Evolutionary conservation across 129 eudicot genomes (phyloP), one percentile per base, ranked within the genome.

Genomic region (Helichrysum umbraculigerum): DNA sequence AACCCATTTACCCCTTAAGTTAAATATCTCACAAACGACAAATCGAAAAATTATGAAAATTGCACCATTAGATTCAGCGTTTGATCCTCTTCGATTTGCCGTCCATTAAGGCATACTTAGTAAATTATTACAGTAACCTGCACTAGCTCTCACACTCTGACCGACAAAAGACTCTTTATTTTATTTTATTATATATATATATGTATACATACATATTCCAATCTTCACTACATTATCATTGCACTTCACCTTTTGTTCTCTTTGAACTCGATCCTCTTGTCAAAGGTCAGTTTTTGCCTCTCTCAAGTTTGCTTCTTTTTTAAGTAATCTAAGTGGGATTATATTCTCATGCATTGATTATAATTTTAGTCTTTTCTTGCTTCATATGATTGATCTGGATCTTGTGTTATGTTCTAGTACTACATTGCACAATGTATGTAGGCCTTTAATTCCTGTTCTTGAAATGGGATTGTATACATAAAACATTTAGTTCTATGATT

Each of bases 211-310:
- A 62, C 33, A 62, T 4, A 73, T 66, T 60, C 76, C 66, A 79
- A 63, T 81, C 83, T 81, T 66, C 39, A 11, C 74, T 76, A 6
- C 66, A 72, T 34, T 78, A 58, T 71, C 70, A 65, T 61, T 35
- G 14, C 56, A 34, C 28, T 37, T 66, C 81, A 80, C 79, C 68
- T 70, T 77, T 68, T 63, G 29, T 82, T 78, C 82, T 77, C 83
- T 78, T 78, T 54, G 67, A 71, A 33, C 63, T 70, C n/a, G n/a
- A n/a, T n/a, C 74, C 83, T 83, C 81, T 39, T 69, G 56, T 29
- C 67, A 81, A 81, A 77, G 87, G 90, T 86, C 81, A 81, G 88
- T 70, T 68, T 12, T 35, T 51, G 34, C 54, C 15, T 4, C 65
- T 81, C 72, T 78, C 76, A 69, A 68, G 64, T 75, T 76, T 76